Conservation (phyloP, 108 stramenopile genomes). For the Cyclotella atomus region DNA sequence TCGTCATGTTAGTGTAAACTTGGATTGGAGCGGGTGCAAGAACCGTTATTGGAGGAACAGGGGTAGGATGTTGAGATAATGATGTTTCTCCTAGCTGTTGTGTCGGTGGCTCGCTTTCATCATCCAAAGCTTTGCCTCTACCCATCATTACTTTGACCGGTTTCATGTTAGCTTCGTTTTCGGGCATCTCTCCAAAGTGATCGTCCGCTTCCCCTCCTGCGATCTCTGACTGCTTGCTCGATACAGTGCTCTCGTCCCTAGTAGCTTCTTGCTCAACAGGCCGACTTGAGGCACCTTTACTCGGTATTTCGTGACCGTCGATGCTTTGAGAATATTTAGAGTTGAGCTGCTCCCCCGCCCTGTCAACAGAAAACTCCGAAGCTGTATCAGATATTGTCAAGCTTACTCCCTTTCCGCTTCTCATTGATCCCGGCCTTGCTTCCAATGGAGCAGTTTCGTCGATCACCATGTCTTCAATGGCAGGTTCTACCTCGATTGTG, state of each 20-base stretch:
- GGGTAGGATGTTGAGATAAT: constrained; percentile 7
- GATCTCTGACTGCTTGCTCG: constrained; percentile 26
- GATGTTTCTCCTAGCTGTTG: constrained; percentile 25
- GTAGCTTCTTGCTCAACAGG: constrained; percentile 7
- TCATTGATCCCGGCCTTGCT: constrained; percentile 7
- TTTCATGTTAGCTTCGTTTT: constrained; percentile 86
- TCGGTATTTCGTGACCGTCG: constrained; percentile 35
- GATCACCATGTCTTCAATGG: constrained; percentile 72
- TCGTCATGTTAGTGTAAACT: constrained; percentile 11
- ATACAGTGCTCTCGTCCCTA: constrained; percentile 18
- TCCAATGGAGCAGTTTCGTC: constrained; percentile 34
- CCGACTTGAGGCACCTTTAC: constrained; percentile 4
- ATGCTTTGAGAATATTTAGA: constrained; percentile 23
- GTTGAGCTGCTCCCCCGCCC: not conserved
- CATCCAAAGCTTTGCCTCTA: constrained; percentile 73
- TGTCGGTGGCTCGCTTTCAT: constrained; percentile 42
- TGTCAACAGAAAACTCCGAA: constrained; percentile 28
- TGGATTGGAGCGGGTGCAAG: not conserved
- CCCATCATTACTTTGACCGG: constrained; percentile 88
- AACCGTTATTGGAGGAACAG: constrained; percentile 6
- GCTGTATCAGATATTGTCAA: constrained; percentile 42
- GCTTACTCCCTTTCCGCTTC: constrained; percentile 11
- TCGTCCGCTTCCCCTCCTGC: constrained; percentile 50
- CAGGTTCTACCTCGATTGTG: constrained; percentile 82
- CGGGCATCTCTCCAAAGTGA: constrained; percentile 86